Base-by-base conservation (phyloP, 257 asterid genomes). In the Jacaranda mimosifolia region DNA sequence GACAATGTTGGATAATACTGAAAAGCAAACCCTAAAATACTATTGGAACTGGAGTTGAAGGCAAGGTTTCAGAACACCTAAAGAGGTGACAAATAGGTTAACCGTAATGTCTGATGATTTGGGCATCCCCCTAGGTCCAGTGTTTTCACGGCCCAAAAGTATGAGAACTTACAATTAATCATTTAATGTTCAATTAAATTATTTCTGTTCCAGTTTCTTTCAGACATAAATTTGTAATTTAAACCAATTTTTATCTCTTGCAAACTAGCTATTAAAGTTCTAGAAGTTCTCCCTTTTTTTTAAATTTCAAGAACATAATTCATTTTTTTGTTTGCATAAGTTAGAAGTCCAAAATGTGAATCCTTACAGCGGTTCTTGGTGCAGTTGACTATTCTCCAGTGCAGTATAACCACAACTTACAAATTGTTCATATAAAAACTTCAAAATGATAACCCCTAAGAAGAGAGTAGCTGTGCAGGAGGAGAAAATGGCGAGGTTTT, bases 1-100 rank as follows among this genome's bases (percentile, higher is more conserved):
- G 49, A 58, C 52, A 48, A 15, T 46, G 36, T 36, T 49, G 53
- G 45, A 35, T 18, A 32, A 14, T 43, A 7, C 6, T 32, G 9
- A 10, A 17, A 62, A 70, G 32, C 10, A 3, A 21, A 35, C 9
- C 52, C 46, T 14, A 43, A 62, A 58, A 42, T 56, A 45, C 60
- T 32, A 43, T 15, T 49, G 56, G 68, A 40, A 8, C 12, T 6
- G 65, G 65, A 63, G n/a, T 4, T 9, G 69, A 67, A 58, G 14
- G 55, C 63, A 77, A 67, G 26, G 63, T 14, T 68, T 36, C 63
- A 59, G 17, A 35, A 35, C 76, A 46, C 53, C 32, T 77, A 45
- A 66, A 55, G 36, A 67, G 15, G 62, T 32, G 43, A 51, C 43
- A 57, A 45, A 26, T 35, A 76, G 9, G 42, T 26, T 36, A 6